Percentiles rank a stretch among this genome's conserved stretches.
phyloP scores from a whole-genome alignment of 23 red algal genomes.

The Agarophyton chilense region DNA sequence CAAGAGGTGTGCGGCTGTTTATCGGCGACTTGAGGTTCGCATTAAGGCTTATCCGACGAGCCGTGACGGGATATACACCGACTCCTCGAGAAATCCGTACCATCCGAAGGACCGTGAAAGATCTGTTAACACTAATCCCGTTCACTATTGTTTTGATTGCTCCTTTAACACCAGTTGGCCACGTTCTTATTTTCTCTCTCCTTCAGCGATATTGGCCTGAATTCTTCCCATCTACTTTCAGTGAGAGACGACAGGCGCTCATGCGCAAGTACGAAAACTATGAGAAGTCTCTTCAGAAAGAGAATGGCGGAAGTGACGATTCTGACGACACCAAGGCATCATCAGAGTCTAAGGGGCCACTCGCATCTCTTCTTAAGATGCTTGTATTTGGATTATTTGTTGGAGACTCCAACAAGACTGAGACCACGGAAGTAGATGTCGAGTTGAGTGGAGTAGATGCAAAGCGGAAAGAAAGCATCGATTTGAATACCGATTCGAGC shows the following conservation, averaged over 20 bases:
- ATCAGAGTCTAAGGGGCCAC: neutral
- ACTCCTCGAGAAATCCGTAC: slow-evolving; percentile 96
- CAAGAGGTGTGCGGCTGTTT: slow-evolving; percentile 82
- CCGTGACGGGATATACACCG: slow-evolving; percentile 83
- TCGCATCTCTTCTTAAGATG: slow-evolving; percentile 20
- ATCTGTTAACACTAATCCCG: slow-evolving; percentile 92
- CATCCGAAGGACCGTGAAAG: slow-evolving; percentile 84
- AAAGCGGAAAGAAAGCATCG: neutral
- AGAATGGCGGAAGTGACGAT: neutral
- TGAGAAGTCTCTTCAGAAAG: slow-evolving; percentile 14
- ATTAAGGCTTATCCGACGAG: slow-evolving; percentile 75
- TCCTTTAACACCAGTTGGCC: slow-evolving; percentile 94
- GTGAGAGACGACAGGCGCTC: slow-evolving; percentile 90
- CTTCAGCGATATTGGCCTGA: slow-evolving; percentile 98
- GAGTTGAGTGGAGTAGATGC: neutral
- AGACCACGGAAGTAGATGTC: neutral
- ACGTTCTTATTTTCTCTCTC: slow-evolving; percentile 98
- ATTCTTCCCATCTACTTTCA: slow-evolving; percentile 98
- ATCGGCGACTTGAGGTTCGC: slow-evolving; percentile 88
- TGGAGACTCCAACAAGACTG: slow-evolving; percentile 2
- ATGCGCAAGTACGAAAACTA: slow-evolving; percentile 89
- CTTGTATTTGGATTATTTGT: slow-evolving; percentile 32
- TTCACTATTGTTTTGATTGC: slow-evolving; percentile 92
- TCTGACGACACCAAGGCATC: neutral
- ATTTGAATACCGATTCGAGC: neutral